Evolutionary conservation across 768 basidiomycete species (phyloP).

Genomic region (Trametes meyenii): DNA sequence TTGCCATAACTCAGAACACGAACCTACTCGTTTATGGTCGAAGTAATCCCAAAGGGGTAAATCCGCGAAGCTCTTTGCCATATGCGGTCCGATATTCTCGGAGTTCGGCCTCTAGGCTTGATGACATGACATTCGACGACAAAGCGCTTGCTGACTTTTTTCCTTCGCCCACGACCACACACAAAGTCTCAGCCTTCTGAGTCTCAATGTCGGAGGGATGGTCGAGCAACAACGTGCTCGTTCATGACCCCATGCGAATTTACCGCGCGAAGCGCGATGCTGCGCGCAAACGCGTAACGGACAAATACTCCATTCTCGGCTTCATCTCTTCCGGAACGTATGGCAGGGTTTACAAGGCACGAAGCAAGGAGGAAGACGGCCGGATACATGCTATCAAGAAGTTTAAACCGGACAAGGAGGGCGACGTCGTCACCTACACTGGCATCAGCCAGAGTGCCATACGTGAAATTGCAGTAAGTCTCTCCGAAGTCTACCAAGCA

Average conservation of each 20-base stretch:
- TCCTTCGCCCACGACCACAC: too few relatives aligned
- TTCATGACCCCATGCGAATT: conserved; percentile 79
- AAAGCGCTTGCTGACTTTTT: too few relatives aligned
- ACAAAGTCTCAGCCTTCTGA: too few relatives aligned
- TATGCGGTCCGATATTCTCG: too few relatives aligned
- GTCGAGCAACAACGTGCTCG: conserved; percentile 37
- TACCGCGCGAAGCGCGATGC: conserved; percentile 82
- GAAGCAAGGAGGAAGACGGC: conserved; percentile 68
- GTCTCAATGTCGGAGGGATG: conserved; percentile 32
- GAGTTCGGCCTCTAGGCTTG: too few relatives aligned
- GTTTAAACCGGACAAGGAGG: conserved; percentile 99
- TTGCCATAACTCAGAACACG: too few relatives aligned
- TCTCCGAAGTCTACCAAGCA: background rate
- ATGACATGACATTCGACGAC: too few relatives aligned
- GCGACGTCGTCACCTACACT: conserved; percentile 92
- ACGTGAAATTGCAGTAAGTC: conserved; percentile 89
- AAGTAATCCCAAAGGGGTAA: too few relatives aligned
- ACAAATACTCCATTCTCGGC: conserved; percentile 90
- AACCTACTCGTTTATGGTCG: too few relatives aligned
- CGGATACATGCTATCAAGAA: conserved; percentile 96
- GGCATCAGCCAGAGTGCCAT: conserved; percentile 98
- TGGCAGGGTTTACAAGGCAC: conserved; percentile 96
- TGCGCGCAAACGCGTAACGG: conserved; percentile 66
- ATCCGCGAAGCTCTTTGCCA: too few relatives aligned
- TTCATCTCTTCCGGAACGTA: conserved; percentile 99